Base-by-base conservation (phyloP, 2,329 filamentous ascomycete genomes). In the Arthrobotrys entomopaga region DNA sequence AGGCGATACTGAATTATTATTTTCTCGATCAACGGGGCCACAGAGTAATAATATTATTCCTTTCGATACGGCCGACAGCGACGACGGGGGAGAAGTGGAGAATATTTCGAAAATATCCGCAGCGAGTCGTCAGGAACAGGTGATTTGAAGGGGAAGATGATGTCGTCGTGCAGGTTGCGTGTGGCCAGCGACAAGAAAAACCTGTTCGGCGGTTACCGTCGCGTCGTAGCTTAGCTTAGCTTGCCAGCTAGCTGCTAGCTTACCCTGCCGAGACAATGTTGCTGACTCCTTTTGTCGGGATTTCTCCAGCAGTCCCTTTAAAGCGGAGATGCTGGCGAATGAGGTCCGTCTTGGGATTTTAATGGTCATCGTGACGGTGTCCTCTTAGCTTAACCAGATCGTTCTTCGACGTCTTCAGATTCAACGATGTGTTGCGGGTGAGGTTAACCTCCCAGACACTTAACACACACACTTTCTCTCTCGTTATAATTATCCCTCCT, bases 111-210 rank as follows among this genome's bases (percentile, higher is more conserved):
- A n/a, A n/a, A n/a, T n/a, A n/a, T n/a, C n/a, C n/a, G n/a, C n/a
- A n/a, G n/a, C n/a, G n/a, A n/a, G n/a, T n/a, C n/a, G 34, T 40
- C 34, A 40, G 7, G 42, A 16, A 19, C 42, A 46, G 42, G 42
- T 5, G 42, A 46, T 19, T 19, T 19, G 5, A 13, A 19, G 42
- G 52, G 48, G 19, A 16, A 11, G 20, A 70, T 70, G 65, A 70
- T 70, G 65, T 70, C 50, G 65, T 70, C 20, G 50, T 70, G 58
- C 58, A 70, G 65, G 13, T 26, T 42, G 58, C 29, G 29, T 34
- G 29, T 34, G 29, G 29, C 29, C 29, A 34, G 10, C 58, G 58
- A 42, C 58, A 57, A 50, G 46, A 64, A 70, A 70, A 70, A 58
- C 58, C 57, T 70, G 65, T 70, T 70, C 42, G 19, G 24, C 19